Percentiles rank a stretch among this genome's conserved stretches.
These are phyloP conservation scores for Chaetomium sp. DNA, from an alignment of 2,329 filamentous ascomycete genomes.

Conservation along the genomic window DNA sequence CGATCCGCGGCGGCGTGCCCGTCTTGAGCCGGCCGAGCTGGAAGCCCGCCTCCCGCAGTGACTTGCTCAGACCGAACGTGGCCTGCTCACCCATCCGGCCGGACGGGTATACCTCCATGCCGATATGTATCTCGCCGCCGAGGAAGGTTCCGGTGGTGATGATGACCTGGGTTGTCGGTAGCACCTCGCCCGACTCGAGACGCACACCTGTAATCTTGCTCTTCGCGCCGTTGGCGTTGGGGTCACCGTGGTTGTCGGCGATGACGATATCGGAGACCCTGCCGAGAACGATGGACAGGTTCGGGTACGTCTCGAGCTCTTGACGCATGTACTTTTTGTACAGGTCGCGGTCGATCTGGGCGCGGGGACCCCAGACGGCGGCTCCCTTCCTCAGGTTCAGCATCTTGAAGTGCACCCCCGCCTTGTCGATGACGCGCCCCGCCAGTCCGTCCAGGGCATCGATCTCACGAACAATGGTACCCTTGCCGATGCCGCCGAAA, in stretches of 20 bases:
- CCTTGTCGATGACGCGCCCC: constrained; percentile 86
- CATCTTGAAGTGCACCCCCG: constrained; percentile 90
- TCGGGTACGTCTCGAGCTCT: constrained; percentile 76
- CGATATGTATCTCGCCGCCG: constrained; percentile 95
- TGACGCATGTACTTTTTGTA: constrained; percentile 91
- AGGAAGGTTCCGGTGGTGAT: constrained; percentile 97
- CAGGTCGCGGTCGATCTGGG: constrained; percentile 88
- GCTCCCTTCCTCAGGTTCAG: constrained; percentile 89
- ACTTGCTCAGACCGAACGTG: constrained; percentile 90
- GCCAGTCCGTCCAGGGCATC: constrained; percentile 92
- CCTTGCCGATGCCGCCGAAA: constrained; percentile 98
- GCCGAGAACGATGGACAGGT: constrained; percentile 77
- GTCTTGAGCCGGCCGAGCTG: constrained; percentile 90
- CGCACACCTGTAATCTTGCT: constrained; percentile 82
- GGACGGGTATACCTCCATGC: constrained; percentile 78
- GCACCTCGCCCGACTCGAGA: constrained; percentile 82
- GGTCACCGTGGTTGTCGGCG: constrained; percentile 55
- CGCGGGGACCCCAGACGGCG: constrained; percentile 94
- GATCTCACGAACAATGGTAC: constrained; percentile 91
- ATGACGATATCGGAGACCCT: constrained; percentile 92
- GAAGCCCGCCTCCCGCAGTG: constrained; percentile 84
- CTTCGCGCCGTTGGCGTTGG: constrained; percentile 51
- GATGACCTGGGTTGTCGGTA: constrained; percentile 78
- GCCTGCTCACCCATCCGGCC: constrained; percentile 93
- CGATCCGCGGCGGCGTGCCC: constrained; percentile 87